These are phyloP conservation scores for Primulina eburnea DNA, from an alignment of 257 asterid species.

Conservation along the genomic window DNA sequence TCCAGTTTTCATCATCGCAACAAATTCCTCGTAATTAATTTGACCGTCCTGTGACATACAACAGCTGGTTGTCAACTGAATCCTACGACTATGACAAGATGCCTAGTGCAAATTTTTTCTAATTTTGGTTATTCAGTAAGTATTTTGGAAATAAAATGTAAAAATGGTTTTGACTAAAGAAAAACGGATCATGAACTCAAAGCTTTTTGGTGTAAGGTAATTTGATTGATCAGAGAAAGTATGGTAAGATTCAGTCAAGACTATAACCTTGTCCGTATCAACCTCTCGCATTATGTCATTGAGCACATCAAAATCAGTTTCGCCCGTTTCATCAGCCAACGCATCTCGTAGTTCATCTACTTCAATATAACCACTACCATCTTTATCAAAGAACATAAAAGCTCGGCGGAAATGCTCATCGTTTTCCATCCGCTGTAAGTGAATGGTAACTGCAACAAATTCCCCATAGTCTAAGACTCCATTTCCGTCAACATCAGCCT, in stretches of 20 bases:
- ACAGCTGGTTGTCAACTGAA: neutral
- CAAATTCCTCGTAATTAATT: slow-evolving; percentile 49
- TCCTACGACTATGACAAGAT: neutral
- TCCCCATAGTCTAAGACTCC: slow-evolving; percentile 55
- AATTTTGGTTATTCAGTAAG: neutral
- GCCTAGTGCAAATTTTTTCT: no score
- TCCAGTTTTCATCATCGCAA: slow-evolving; percentile 57
- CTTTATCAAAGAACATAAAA: slow-evolving; percentile 46
- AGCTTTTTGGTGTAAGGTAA: neutral
- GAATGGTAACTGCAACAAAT: slow-evolving; percentile 59
- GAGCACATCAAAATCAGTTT: slow-evolving; percentile 40
- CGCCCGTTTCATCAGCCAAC: slow-evolving; percentile 50
- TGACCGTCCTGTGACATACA: slow-evolving; percentile 38
- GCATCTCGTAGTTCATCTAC: slow-evolving; percentile 48
- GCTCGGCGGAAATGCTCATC: slow-evolving; percentile 55
- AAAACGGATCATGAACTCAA: neutral
- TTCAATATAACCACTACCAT: slow-evolving; percentile 51
- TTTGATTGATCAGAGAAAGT: neutral
- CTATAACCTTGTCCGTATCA: slow-evolving; percentile 47
- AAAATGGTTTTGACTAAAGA: neutral
- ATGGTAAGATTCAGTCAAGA: neutral
- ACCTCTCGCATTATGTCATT: slow-evolving; percentile 58
- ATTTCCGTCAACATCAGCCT: slow-evolving; percentile 61
- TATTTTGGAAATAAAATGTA: neutral
- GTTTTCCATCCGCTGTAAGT: slow-evolving; percentile 49